Conservation (phyloP, 257 asterid species). For the Cinchona pubescens region DNA sequence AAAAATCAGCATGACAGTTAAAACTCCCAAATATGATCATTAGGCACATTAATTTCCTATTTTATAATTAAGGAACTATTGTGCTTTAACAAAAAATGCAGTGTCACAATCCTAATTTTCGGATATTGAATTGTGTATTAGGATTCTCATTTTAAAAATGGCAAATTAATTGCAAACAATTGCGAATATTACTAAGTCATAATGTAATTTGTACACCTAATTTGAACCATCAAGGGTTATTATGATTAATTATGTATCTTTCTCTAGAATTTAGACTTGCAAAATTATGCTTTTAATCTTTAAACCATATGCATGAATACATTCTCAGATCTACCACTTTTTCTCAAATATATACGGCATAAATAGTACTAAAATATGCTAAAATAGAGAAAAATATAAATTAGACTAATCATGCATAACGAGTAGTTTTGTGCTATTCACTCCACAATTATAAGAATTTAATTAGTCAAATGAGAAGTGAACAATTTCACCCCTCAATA, state of each 20-base stretch:
- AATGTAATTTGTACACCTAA: too few species aligned
- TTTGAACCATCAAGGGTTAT: background rate
- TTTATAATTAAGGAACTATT: background rate
- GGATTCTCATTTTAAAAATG: background rate
- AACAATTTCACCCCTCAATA: too few species aligned
- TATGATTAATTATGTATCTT: background rate
- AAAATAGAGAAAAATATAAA: too few species aligned
- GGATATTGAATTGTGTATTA: background rate
- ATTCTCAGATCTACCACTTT: too few species aligned
- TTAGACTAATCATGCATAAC: too few species aligned
- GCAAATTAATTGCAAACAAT: background rate
- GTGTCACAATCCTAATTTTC: background rate
- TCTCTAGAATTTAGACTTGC: background rate
- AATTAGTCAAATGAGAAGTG: too few species aligned
- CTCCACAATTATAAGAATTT: too few species aligned
- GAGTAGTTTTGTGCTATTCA: too few species aligned
- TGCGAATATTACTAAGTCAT: background rate
- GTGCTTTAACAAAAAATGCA: too few species aligned
- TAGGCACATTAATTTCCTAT: background rate
- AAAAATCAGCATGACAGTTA: background rate
- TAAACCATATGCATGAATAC: background rate
- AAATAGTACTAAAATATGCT: too few species aligned
- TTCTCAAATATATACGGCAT: too few species aligned
- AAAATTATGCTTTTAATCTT: background rate
- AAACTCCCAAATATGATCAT: background rate